Base-by-base conservation (phyloP, 2,329 filamentous ascomycete species). In the Claviceps pusilla region DNA sequence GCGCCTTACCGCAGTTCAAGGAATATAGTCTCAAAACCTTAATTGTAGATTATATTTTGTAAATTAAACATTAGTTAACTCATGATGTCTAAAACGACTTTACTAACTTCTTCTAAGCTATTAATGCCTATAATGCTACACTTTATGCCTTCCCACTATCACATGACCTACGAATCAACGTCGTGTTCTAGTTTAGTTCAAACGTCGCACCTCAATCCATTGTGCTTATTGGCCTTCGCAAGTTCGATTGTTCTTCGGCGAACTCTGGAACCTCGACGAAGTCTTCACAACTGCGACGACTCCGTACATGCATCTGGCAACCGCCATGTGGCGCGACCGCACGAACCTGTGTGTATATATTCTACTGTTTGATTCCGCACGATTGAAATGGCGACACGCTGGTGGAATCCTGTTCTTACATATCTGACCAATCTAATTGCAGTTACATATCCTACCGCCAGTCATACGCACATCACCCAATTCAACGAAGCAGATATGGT, bases 381-480 rank as follows among this genome's bases (percentile, higher is more conserved):
- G 7, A 53, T 41, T 48, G 12, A 31, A 24, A 14, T 3, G 29
- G 3, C 12, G 24, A n/a, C 12, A 31, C 41, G 28, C 39, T 16
- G n/a, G 12, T 19, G 33, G 4, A 33, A 39, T 11, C 11, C 7
- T 19, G 5, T 19, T 39, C 12, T 29, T 41, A 9, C 31, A 42
- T 16, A 39, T 52, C 43, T 52, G 35, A 52, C 19, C 16, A 10
- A n/a, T 47, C 35, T 42, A 53, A 57, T 49, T 60, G 51, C 66
- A 95, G 91, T 68, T 98, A 94, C 71, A 93, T 98, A 69, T 97
- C 93, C 71, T 98, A 97, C 77, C 90, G 93, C 65, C 93, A 98
- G 75, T 97, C 91, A 64, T 97, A 96, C 72, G 83, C 89, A 64
- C 93, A 97, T 71, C 90, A 96, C 68, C 93, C 93, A 53, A 80